These are phyloP conservation scores for Sanghuangporus baumii DNA, from an alignment of 1,284 basidiomycete genomes.

Conservation along the genomic window DNA sequence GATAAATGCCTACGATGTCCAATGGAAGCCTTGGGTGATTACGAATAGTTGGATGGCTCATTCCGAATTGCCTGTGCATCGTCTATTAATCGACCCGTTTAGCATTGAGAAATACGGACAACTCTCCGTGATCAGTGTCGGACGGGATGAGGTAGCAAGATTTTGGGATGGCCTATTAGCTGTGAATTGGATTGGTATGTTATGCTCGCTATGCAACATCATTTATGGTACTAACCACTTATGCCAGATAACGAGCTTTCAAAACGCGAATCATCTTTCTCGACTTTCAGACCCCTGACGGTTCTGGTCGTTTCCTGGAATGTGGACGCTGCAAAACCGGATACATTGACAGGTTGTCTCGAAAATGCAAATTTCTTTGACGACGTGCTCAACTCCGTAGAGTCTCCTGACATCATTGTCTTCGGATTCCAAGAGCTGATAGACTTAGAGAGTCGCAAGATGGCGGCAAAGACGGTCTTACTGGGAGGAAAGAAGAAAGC, in stretches of 20 bases:
- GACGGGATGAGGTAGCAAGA: slow-evolving; percentile 68
- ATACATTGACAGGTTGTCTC: slow-evolving; percentile 53
- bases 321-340: slow-evolving; percentile 83
- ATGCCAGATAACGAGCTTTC: slow-evolving; percentile 66
- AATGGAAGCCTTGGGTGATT: slow-evolving; percentile 70
- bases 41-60: slow-evolving; percentile 92
- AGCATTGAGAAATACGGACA: slow-evolving; percentile 60
- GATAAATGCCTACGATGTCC: slow-evolving; percentile 81
- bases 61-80: slow-evolving; percentile 68
- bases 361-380: slow-evolving; percentile 72
- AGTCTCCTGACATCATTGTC: slow-evolving; percentile 81
- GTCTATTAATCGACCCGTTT: slow-evolving; percentile 66
- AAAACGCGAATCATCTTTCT: slow-evolving; percentile 74
- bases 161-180: slow-evolving; percentile 92
- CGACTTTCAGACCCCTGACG: slow-evolving; percentile 72
- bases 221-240: slow-evolving; percentile 5
- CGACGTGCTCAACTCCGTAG: slow-evolving; percentile 63
- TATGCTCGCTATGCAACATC: slow-evolving; percentile 4
- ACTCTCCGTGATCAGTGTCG: slow-evolving; percentile 73
- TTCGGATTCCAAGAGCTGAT: slow-evolving; percentile 97
- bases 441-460: slow-evolving; percentile 86
- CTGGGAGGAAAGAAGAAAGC: slow-evolving; percentile 52
- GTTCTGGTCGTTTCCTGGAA: slow-evolving; percentile 93
- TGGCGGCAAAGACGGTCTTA: slow-evolving; percentile 86
- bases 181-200: slow-evolving; percentile 80